Conservation (phyloP, 1,284 basidiomycete genomes). For the Ustilago esculenta region DNA sequence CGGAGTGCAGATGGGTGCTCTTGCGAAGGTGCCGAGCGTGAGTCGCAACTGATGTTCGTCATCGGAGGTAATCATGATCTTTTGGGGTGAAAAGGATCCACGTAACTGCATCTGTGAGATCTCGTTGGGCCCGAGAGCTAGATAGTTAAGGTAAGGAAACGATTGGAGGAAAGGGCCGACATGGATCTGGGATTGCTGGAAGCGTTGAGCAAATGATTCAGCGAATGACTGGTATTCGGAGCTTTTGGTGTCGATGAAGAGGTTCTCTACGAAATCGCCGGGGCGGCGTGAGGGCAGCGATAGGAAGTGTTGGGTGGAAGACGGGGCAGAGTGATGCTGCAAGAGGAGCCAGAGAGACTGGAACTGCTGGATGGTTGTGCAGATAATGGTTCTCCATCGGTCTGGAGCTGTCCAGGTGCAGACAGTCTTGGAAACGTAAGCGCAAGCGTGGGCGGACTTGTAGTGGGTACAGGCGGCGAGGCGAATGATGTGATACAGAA, state of each 20-base stretch:
- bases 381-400: conserved; percentile 47
- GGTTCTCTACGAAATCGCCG: conserved; percentile 22
- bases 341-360: conserved; percentile 1
- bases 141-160: conserved; percentile 25
- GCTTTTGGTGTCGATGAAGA: conserved; percentile 40
- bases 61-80: conserved; percentile 13
- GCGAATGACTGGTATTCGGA: not conserved
- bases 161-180: conserved; percentile 1
- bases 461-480: conserved; percentile 35
- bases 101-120: not conserved
- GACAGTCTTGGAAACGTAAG: conserved; percentile 44
- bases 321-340: not conserved
- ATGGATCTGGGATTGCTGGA: too few relatives aligned
- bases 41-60: not conserved
- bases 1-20: too few relatives aligned
- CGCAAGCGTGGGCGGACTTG: conserved; percentile 39
- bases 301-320: not conserved
- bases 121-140: conserved; percentile 10
- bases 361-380: conserved; percentile 8
- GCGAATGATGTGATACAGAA: conserved; percentile 36
- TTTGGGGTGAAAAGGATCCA: not conserved
- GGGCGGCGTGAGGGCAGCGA: conserved; percentile 19
- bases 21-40: not conserved
- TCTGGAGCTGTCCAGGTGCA: conserved; percentile 38
- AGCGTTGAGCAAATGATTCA: too few relatives aligned